Conservation (phyloP, 2,329 filamentous ascomycete genomes). For the Diplodia corticola region DNA sequence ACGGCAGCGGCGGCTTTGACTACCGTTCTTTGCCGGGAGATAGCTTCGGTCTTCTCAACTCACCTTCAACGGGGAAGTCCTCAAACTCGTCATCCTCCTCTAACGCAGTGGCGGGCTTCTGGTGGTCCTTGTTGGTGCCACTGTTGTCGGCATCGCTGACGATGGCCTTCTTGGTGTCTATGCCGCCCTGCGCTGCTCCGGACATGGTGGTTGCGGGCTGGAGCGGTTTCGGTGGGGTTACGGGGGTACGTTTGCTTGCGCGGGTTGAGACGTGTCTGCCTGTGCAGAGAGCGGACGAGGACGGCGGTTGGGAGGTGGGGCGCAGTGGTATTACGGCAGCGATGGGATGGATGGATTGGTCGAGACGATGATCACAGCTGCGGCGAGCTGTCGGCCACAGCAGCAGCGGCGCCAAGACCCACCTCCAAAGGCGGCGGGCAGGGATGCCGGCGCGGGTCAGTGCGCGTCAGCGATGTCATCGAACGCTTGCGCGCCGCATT, state of each 20-base stretch:
- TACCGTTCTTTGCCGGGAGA: slow-evolving; percentile 11
- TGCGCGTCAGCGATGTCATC: slow-evolving; percentile 15
- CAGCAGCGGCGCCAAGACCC: slow-evolving; percentile 10
- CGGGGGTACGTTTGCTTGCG: background rate
- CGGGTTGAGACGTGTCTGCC: background rate
- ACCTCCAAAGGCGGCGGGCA: background rate
- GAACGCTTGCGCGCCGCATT: slow-evolving; percentile 7
- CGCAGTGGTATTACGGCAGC: slow-evolving; percentile 7
- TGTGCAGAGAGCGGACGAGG: background rate
- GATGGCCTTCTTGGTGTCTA: slow-evolving; percentile 44
- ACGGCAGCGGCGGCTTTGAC: background rate
- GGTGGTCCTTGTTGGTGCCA: slow-evolving; percentile 47
- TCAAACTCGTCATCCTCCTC: slow-evolving; percentile 99
- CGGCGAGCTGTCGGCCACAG: slow-evolving; percentile 23
- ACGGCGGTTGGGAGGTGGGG: background rate
- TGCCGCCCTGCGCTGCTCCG: slow-evolving; percentile 42
- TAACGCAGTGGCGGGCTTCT: slow-evolving; percentile 67
- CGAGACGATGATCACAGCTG: slow-evolving; percentile 27
- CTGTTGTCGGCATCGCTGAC: slow-evolving; percentile 33
- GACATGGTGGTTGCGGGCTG: slow-evolving; percentile 47
- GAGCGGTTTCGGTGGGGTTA: background rate
- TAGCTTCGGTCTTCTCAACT: slow-evolving; percentile 25
- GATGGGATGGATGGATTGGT: slow-evolving; percentile 19
- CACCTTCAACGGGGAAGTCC: slow-evolving; percentile 95
- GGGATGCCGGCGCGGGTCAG: background rate